phyloP scores from a whole-genome alignment of 2,329 filamentous ascomycete genomes.

The Scedosporium aurantiacum region DNA sequence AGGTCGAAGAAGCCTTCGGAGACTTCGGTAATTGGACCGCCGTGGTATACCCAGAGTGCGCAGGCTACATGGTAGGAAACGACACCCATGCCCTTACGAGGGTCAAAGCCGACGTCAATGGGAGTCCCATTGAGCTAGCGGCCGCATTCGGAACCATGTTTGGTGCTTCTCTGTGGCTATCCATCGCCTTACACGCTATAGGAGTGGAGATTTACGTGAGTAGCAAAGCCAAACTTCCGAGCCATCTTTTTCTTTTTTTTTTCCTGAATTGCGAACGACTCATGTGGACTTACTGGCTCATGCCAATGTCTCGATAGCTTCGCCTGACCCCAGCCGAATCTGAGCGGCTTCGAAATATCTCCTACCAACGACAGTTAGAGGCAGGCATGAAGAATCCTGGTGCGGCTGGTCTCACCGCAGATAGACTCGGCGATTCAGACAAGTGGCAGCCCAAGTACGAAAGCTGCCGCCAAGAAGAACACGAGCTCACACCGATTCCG shows the following conservation, averaged over 20 bases:
- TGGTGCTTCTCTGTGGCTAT: constrained; percentile 41
- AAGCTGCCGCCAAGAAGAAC: too few relatives aligned
- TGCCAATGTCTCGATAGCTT: constrained; percentile 22
- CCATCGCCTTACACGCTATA: constrained; percentile 37
- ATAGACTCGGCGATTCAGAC: constrained; percentile 25
- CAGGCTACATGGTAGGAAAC: constrained; percentile 20
- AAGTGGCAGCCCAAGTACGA: not conserved
- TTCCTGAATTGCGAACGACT: not conserved
- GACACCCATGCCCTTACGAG: constrained; percentile 6
- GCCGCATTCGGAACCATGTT: constrained; percentile 36
- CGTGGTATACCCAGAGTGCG: constrained; percentile 33
- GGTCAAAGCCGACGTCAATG: constrained; percentile 21
- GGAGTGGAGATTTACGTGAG: constrained; percentile 37
- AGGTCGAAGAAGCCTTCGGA: constrained; percentile 30
- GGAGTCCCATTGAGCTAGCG: constrained; percentile 20
- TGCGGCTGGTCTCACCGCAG: constrained; percentile 31
- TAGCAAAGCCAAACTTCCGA: not conserved
- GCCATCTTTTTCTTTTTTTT: constrained; percentile 9
- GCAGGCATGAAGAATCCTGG: constrained; percentile 40
- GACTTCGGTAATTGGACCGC: constrained; percentile 17
- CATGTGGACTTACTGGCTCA: not conserved
- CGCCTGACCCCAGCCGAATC: constrained; percentile 41
- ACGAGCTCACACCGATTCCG: too few relatives aligned
- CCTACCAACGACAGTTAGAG: constrained; percentile 44
- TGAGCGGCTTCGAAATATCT: constrained; percentile 41